Evolutionary conservation across 1,284 basidiomycete species (phyloP).

Genomic region (Leccinum ponderosum): DNA sequence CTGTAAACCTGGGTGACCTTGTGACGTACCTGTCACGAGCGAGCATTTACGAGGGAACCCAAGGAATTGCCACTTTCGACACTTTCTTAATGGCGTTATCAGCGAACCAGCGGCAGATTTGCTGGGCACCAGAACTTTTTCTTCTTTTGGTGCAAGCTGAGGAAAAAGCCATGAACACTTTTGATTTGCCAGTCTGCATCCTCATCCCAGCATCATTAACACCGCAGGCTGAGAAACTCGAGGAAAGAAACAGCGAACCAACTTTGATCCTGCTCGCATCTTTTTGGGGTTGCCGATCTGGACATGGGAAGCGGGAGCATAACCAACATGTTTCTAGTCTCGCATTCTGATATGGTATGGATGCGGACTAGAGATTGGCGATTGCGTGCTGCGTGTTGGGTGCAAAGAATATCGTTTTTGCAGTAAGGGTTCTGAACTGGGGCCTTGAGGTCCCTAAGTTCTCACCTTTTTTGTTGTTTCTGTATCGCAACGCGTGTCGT

Average conservation of each 20-base stretch:
- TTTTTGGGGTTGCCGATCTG: neutral
- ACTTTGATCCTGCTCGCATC: constrained; percentile 1
- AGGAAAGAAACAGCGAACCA: constrained; percentile 1
- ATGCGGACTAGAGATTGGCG: constrained; percentile 1
- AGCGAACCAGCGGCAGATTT: constrained; percentile 12
- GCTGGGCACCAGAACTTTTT: constrained; percentile 1
- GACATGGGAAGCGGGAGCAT: constrained; percentile 1
- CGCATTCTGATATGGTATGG: neutral
- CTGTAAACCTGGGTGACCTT: constrained; percentile 5
- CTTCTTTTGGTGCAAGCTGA: neutral
- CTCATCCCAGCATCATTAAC: neutral
- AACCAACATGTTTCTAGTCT: constrained; percentile 23
- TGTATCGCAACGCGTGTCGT: neutral
- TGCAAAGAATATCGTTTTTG: constrained; percentile 11
- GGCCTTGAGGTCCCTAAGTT: constrained; percentile 13
- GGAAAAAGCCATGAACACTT: neutral
- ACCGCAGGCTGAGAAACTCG: neutral
- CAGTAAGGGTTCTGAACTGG: constrained; percentile 5
- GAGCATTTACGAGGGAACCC: constrained; percentile 15
- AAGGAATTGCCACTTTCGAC: constrained; percentile 4
- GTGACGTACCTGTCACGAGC: constrained; percentile 21
- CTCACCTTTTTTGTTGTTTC: neutral
- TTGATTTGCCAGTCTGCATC: neutral
- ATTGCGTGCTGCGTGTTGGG: constrained; percentile 8
- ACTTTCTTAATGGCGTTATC: constrained; percentile 28